These are phyloP conservation scores for Taphrina flavorubra DNA, from an alignment of 1,139 yeast genomes.

Conservation along the genomic window DNA sequence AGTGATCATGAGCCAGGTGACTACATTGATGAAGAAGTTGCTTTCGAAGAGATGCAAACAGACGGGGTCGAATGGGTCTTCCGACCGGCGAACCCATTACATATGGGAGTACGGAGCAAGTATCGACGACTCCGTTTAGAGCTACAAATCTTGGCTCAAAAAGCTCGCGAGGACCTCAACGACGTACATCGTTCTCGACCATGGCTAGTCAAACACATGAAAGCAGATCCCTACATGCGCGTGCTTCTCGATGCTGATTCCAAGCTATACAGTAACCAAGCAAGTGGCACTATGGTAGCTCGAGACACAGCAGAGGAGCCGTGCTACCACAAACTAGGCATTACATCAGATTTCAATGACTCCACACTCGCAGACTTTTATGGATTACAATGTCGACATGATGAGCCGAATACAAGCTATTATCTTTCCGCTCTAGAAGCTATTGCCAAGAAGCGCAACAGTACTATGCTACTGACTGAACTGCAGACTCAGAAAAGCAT, in stretches of 20 bases:
- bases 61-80: conserved; percentile 36
- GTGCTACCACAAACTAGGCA: conserved; percentile 62
- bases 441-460: conserved; percentile 58
- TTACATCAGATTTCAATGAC: conserved; percentile 65
- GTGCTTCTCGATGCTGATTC: conserved; percentile 21
- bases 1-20: conserved; percentile 30
- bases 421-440: conserved; percentile 55
- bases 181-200: conserved; percentile 25
- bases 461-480: conserved; percentile 59
- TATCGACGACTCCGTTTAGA: conserved; percentile 30
- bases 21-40: conserved; percentile 30
- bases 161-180: conserved; percentile 21
- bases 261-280: neutral
- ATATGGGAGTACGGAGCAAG: conserved; percentile 30
- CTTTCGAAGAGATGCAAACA: conserved; percentile 20
- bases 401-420: conserved; percentile 19
- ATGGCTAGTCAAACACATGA: conserved; percentile 28
- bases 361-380: conserved; percentile 67
- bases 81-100: conserved; percentile 29
- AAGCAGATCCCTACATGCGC: conserved; percentile 27
- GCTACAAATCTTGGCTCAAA: conserved; percentile 22
- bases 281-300: neutral
- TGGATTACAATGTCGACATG: conserved; percentile 55
- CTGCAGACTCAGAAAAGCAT: conserved; percentile 60
- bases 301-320: conserved; percentile 26